phyloP scores from a whole-genome alignment of 179 eudicot species.

The Amaranthus tricolor region DNA sequence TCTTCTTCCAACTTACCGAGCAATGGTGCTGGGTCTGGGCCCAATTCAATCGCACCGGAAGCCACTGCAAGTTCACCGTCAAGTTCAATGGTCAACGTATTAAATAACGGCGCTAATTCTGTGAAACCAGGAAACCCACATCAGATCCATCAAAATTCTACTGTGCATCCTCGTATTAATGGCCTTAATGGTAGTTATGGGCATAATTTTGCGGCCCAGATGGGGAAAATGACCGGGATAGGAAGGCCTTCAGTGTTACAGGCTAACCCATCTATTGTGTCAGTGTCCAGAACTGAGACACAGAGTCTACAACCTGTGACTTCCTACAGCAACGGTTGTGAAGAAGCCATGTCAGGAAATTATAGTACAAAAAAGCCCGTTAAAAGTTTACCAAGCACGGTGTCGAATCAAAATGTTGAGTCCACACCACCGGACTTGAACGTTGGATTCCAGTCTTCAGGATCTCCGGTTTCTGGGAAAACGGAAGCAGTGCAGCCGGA shows the following conservation, averaged over 20 bases:
- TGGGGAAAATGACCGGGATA: slow-evolving; percentile 33
- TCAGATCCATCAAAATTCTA: slow-evolving; percentile 24
- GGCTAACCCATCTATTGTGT: slow-evolving; percentile 19
- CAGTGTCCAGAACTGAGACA: slow-evolving; percentile 21
- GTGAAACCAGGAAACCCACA: slow-evolving; percentile 10
- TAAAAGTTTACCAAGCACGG: slow-evolving; percentile 17
- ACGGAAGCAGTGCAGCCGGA: slow-evolving; percentile 38
- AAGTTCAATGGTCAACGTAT: slow-evolving; percentile 12
- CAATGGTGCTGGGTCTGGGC: slow-evolving; percentile 20
- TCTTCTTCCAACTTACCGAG: slow-evolving; percentile 12
- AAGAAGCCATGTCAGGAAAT: slow-evolving; percentile 24
- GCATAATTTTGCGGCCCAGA: slow-evolving; percentile 27
- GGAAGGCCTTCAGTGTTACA: slow-evolving; percentile 16
- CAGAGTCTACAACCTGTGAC: slow-evolving; percentile 15
- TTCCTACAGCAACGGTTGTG: slow-evolving; percentile 15
- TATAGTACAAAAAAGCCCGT: slow-evolving; percentile 12
- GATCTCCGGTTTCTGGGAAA: slow-evolving; percentile 34
- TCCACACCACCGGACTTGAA: slow-evolving; percentile 39
- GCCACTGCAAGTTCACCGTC: slow-evolving; percentile 15
- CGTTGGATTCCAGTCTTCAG: slow-evolving; percentile 37
- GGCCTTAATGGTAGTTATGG: slow-evolving; percentile 35
- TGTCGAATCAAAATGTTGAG: slow-evolving; percentile 17
- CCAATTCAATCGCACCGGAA: slow-evolving; percentile 25
- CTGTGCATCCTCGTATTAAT: slow-evolving; percentile 26
- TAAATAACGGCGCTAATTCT: slow-evolving; percentile 16